Percentiles rank a stretch among this genome's conserved stretches.
These are phyloP conservation scores for Aspergillus floridensis DNA, from an alignment of 2,329 filamentous ascomycete species.

Conservation along the genomic window DNA sequence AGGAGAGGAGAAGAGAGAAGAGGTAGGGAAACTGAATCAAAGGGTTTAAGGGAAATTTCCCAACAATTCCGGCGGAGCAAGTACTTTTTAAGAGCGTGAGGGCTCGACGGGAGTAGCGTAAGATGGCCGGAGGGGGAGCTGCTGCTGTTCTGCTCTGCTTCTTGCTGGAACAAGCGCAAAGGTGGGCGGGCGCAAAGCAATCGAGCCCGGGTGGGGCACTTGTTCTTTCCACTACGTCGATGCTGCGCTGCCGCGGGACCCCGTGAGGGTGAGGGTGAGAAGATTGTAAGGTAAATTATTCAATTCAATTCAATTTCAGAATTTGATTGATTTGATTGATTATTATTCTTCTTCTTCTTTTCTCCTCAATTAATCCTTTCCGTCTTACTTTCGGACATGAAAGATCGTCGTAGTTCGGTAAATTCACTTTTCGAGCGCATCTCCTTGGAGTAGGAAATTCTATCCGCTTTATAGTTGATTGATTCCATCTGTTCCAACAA, in stretches of 20 bases:
- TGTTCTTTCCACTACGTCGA: slow-evolving; percentile 16
- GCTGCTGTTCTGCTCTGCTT: slow-evolving; percentile 10
- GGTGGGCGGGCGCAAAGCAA: slow-evolving; percentile 3
- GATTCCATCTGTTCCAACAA: not conserved
- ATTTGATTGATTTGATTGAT: not conserved
- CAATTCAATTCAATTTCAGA: no score
- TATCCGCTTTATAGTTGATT: not conserved
- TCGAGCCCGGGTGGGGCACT: slow-evolving; percentile 17
- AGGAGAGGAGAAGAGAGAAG: slow-evolving; percentile 13
- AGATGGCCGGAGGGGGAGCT: slow-evolving; percentile 1
- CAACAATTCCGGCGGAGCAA: slow-evolving; percentile 32
- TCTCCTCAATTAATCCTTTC: not conserved
- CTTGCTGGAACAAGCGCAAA: slow-evolving; percentile 6
- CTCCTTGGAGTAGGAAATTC: not conserved
- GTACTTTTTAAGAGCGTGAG: slow-evolving; percentile 32
- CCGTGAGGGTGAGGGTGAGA: not conserved
- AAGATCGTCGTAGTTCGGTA: not conserved
- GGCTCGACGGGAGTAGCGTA: slow-evolving; percentile 3
- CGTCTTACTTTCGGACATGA: not conserved
- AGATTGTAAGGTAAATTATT: no score
- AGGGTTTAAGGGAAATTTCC: slow-evolving; percentile 22
- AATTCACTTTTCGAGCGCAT: no score
- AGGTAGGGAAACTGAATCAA: slow-evolving; percentile 23
- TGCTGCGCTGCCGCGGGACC: slow-evolving; percentile 12
- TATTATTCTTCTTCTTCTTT: not conserved